Conservation (phyloP, 345 rosid species). For the Dimocarpus longan region DNA sequence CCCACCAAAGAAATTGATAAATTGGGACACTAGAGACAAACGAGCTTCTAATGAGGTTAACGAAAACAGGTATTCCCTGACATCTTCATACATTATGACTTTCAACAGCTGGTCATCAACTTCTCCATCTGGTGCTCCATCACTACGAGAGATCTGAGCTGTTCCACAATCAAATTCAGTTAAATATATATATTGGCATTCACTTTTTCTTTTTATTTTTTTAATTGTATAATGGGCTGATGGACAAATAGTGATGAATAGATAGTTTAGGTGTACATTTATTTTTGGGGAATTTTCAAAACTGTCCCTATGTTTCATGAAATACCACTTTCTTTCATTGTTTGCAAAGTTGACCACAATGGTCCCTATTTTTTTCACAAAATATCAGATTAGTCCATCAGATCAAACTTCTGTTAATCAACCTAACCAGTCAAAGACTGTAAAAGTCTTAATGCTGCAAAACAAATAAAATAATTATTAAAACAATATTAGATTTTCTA, state of each 20-base stretch:
- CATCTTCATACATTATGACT: constrained; percentile 79
- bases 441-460: too few relatives aligned
- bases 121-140: constrained; percentile 50
- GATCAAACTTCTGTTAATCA: too few relatives aligned
- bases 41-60: constrained; percentile 74
- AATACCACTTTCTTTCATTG: too few relatives aligned
- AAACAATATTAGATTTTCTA: too few relatives aligned
- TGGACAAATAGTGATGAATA: neutral
- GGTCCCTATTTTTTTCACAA: too few relatives aligned
- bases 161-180: constrained; percentile 23
- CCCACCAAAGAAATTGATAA: constrained; percentile 87
- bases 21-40: constrained; percentile 67
- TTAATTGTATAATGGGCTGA: neutral
- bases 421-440: too few relatives aligned
- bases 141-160: constrained; percentile 45
- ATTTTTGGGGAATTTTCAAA: too few relatives aligned
- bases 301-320: too few relatives aligned
- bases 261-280: neutral
- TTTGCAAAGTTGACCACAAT: too few relatives aligned
- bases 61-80: constrained; percentile 73
- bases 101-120: constrained; percentile 69
- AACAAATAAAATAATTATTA: too few relatives aligned
- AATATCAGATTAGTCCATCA: too few relatives aligned
- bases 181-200: neutral
- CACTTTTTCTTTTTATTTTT: neutral